Percentiles rank a stretch among this genome's conserved stretches.
Evolutionary conservation across 169 alveolate genomes (phyloP).

Genomic region (Plasmodium ovale): DNA sequence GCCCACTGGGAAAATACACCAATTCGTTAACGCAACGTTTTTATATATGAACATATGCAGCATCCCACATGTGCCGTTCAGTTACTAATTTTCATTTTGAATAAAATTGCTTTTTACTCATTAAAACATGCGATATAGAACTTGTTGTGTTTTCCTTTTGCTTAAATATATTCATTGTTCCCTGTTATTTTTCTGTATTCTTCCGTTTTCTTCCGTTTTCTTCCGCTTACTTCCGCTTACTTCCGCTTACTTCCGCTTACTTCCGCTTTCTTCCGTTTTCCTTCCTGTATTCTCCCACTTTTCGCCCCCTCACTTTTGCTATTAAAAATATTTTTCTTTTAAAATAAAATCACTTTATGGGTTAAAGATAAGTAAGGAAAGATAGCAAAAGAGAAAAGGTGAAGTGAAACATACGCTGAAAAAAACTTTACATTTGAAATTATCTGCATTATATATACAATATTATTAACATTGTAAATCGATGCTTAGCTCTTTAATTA

Average conservation of each 20-base stretch:
- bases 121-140: slow-evolving; percentile 70
- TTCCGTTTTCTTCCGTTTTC: neutral
- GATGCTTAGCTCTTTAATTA: neutral
- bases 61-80: neutral
- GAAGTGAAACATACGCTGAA: neutral
- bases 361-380: neutral
- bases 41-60: neutral
- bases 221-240: neutral
- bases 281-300: neutral
- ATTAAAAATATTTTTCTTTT: too few species aligned
- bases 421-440: neutral
- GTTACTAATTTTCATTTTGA: neutral
- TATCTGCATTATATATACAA: neutral
- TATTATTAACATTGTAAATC: neutral
- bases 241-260: neutral
- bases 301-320: neutral
- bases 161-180: slow-evolving; percentile 69
- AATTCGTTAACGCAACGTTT: too few species aligned
- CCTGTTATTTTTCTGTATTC: slow-evolving; percentile 7
- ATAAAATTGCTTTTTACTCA: slow-evolving; percentile 36
- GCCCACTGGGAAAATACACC: too few species aligned
- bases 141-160: slow-evolving; percentile 20
- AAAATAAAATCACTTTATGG: too few species aligned
- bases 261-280: neutral
- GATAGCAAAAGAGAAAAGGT: neutral